Base-by-base conservation (phyloP, 2,329 filamentous ascomycete species). In the Fusarium newnesense region DNA sequence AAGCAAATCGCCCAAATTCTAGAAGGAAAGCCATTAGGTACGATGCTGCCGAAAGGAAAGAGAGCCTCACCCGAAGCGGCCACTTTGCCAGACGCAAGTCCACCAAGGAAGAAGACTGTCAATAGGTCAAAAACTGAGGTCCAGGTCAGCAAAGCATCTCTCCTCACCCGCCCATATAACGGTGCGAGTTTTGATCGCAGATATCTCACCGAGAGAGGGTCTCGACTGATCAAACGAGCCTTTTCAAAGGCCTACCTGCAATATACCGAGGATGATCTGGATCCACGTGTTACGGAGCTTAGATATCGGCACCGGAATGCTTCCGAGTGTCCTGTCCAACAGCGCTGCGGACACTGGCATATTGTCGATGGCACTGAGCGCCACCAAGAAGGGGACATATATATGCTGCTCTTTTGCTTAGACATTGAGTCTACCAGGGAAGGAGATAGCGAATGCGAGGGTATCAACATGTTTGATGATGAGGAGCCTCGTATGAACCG, bases 21-120 rank as follows among this genome's bases (percentile, higher is more conserved):
- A 34, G 2, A 16, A 2, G 12, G 2, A 13, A 4, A 8, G 4
- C 9, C n/a, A 2, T 7, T 2, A 2, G 21, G 24, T 4, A 18
- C 2, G 7, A 10, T 19, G 5, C 18, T 4, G 5, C 19, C 13
- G 0, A 15, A 21, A 15, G 15, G 15, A 19, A 47, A 47, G 13
- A 10, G 9, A 47, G 10, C 15, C 10, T 7, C 4, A 9, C 10
- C 7, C 16, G 24, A 47, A 47, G 7, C 26, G 9, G 4, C 19
- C 9, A 7, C 3, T 3, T 15, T 13, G 30, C 9, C 24, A 13
- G 18, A 19, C 24, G 24, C 43, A 26, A 18, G 2, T 7, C 44
- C 12, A 9, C 12, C 30, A 7, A 13, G n/a, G 18, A 34, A 13
- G 30, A 50, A 24, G 4, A 11, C 12, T 1, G 11, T 2, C 21